Conservation (phyloP, 2,329 filamentous ascomycete genomes). For the Coleophoma crateriformis region DNA sequence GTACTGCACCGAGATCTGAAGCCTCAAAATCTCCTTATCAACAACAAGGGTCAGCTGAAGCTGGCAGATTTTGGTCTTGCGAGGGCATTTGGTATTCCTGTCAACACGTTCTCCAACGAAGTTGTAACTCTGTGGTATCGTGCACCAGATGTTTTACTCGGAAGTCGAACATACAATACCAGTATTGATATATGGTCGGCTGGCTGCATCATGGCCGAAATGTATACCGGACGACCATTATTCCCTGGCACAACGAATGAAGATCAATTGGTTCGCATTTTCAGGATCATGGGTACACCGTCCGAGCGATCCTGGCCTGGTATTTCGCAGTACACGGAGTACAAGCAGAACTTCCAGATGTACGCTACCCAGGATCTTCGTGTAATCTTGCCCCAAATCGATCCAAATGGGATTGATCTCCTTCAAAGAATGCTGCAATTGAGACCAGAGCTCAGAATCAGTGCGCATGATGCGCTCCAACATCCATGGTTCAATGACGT, state of each 20-base stretch:
- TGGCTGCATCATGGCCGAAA: conserved; percentile 99
- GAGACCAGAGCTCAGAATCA: conserved; percentile 85
- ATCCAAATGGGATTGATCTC: conserved; percentile 79
- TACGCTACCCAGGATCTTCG: conserved; percentile 89
- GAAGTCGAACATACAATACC: conserved; percentile 96
- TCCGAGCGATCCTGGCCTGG: conserved; percentile 94
- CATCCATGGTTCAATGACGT: conserved; percentile 91
- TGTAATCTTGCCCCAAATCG: conserved; percentile 84
- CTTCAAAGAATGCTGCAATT: conserved; percentile 89
- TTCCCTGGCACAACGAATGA: conserved; percentile 98
- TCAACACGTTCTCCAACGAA: conserved; percentile 97
- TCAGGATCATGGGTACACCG: conserved; percentile 96
- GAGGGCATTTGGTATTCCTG: conserved; percentile 90
- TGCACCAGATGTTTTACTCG: conserved; percentile 89
- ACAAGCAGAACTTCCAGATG: conserved; percentile 91
- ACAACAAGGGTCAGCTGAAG: conserved; percentile 84
- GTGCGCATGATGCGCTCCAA: conserved; percentile 76
- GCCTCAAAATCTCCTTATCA: conserved; percentile 94
- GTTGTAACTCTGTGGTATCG: conserved; percentile 98
- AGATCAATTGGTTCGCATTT: conserved; percentile 94
- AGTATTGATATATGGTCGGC: conserved; percentile 99
- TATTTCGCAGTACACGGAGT: conserved; percentile 93
- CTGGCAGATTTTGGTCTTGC: conserved; percentile 93
- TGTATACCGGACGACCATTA: conserved; percentile 92
- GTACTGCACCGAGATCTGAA: conserved; percentile 95